Evolutionary conservation across 2,329 filamentous ascomycete genomes (phyloP).

Genomic region (Nannizzia gypsea): DNA sequence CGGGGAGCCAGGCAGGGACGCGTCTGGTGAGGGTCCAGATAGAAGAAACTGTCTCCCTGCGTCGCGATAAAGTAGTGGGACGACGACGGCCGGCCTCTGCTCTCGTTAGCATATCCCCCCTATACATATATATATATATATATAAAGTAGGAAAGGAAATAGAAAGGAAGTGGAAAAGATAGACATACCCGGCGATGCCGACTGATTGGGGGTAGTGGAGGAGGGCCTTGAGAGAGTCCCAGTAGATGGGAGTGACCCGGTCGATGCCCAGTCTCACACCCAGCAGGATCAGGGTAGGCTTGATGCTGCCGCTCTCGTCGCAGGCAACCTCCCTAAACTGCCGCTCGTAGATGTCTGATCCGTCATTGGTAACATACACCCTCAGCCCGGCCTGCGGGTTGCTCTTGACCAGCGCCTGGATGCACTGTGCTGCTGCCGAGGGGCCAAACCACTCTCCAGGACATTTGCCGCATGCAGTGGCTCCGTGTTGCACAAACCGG

Average conservation of each 20-base stretch:
- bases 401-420: slow-evolving; percentile 69
- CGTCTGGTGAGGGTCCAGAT: slow-evolving; percentile 86
- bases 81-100: slow-evolving; percentile 77
- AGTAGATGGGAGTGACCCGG: slow-evolving; percentile 86
- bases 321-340: slow-evolving; percentile 63
- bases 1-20: slow-evolving; percentile 60
- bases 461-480: slow-evolving; percentile 77
- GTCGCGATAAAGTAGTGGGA: slow-evolving; percentile 67
- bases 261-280: slow-evolving; percentile 86
- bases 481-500: slow-evolving; percentile 81
- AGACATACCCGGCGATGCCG: slow-evolving; percentile 75
- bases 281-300: slow-evolving; percentile 77
- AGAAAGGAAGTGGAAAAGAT: too few species aligned
- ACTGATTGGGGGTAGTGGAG: slow-evolving; percentile 86
- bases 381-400: slow-evolving; percentile 52
- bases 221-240: slow-evolving; percentile 77
- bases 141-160: too few species aligned
- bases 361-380: slow-evolving; percentile 82
- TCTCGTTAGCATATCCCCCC: not conserved
- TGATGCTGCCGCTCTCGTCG: slow-evolving; percentile 46
- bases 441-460: slow-evolving; percentile 98
- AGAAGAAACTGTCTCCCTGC: slow-evolving; percentile 74
- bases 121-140: not conserved
- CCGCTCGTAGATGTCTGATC: slow-evolving; percentile 86
- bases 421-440: slow-evolving; percentile 88